Percentiles rank a stretch among this genome's conserved stretches.
Evolutionary conservation across 2,329 filamentous ascomycete genomes (phyloP).

Genomic region (Neonectria magnoliae): DNA sequence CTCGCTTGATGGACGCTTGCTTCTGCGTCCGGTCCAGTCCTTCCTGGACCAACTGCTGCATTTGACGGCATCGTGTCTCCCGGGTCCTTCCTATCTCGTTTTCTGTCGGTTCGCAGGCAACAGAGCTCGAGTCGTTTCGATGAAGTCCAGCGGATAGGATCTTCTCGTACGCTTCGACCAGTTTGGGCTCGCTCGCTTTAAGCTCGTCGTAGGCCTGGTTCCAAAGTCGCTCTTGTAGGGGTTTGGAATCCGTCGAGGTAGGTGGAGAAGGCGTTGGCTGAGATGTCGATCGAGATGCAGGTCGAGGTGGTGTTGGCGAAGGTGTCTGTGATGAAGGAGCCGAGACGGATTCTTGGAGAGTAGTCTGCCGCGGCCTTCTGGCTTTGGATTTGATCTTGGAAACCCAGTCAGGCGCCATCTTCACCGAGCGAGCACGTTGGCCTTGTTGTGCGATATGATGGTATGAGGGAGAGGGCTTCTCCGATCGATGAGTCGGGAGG

Average conservation of each 20-base stretch:
- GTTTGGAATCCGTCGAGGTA: constrained; percentile 1
- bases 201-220: constrained; percentile 34
- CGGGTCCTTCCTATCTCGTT: constrained; percentile 19
- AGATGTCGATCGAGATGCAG: neutral
- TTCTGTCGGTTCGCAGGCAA: constrained; percentile 1
- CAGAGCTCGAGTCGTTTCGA: constrained; percentile 1
- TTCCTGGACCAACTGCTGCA: constrained; percentile 42
- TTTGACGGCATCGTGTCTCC: constrained; percentile 34
- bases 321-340: neutral
- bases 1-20: constrained; percentile 37
- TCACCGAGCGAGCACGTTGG: constrained; percentile 8
- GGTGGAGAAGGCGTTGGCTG: neutral
- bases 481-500: neutral
- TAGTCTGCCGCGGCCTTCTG: neutral
- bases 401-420: neutral
- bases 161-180: constrained; percentile 35
- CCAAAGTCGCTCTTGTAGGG: constrained; percentile 8
- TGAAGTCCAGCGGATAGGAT: constrained; percentile 28
- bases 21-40: constrained; percentile 43
- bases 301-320: neutral
- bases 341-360: neutral
- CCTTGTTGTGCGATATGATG: constrained; percentile 15
- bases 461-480: constrained; percentile 16
- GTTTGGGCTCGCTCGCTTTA: constrained; percentile 23
- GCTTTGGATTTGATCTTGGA: neutral